Evolutionary conservation across 495 filamentous ascomycete genomes (phyloP), one percentile per base, ranked within the genome.

Genomic region (Penicillium bovifimosum): DNA sequence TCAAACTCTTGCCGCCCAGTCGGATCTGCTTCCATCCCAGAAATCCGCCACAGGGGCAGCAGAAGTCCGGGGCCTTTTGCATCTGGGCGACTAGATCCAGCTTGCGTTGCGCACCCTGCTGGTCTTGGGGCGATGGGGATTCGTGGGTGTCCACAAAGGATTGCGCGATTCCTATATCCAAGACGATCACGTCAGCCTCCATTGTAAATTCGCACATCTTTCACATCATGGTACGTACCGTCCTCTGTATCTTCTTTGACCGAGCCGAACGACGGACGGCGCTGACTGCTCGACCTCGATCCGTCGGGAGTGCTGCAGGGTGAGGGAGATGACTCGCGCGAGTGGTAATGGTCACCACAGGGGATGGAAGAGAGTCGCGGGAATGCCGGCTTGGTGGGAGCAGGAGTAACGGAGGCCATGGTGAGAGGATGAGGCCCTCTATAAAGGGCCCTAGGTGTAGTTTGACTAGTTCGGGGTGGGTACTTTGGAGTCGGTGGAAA

Each of bases 1-100:
- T 89, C 26, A 83, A 74, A 56, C 80, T 77, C 59, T 78, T 83
- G 9, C 85, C 85, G 43, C 77, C 77, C 32, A 86, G 70, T 33
- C 77, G 76, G 58, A 88, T 85, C 61, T 81, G 77, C 70, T 86
- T 89, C 86, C 85, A 88, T 38, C 84, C 85, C 53, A 79, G 68
- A 56, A 87, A 88, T 53, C 79, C 77, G 55, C 86, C 83, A 60
- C 85, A 86, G 6, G 84, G 86, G 59, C 84, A 85, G 72, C 84
- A 86, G 60, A 82, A 87, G 42, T 75, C 79, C 56, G 66, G 81
- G 59, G 72, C 73, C 61, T 62, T 74, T 57, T 71, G 73, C 65
- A 69, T 73, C 29, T 60, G 41, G 41, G 7, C 68, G 41, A 51
- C 55, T 28, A 34, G 41, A 14, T 61, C 56, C 9, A 67, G 70